Conservation (phyloP, 2,329 filamentous ascomycete species). For the Dactylonectria estremocensis region DNA sequence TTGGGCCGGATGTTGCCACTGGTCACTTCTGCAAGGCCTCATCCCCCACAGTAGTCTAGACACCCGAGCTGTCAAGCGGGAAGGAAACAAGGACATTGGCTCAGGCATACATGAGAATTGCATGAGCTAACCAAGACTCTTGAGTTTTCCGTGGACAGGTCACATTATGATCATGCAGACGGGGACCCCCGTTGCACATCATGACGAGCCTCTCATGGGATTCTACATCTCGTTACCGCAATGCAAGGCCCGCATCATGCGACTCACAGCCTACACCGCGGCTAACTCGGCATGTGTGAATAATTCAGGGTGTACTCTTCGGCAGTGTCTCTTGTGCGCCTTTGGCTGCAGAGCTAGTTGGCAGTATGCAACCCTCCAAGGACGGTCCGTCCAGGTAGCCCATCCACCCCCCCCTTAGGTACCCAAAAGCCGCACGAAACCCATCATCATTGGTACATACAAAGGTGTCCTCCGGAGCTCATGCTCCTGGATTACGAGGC, state of each 20-base stretch:
- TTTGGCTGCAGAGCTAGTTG: not conserved
- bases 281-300: not conserved
- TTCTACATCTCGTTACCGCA: not conserved
- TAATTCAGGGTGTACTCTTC: not conserved
- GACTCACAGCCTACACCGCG: not conserved
- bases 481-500: conserved; percentile 22
- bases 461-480: conserved; percentile 13
- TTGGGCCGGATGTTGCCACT: not conserved
- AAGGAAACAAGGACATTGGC: not conserved
- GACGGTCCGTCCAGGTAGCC: not conserved
- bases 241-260: not conserved
- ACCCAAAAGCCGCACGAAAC: not conserved
- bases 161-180: not conserved
- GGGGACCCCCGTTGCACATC: not conserved
- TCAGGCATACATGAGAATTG: not conserved
- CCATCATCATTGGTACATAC: conserved; percentile 2
- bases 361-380: not conserved
- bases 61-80: not conserved
- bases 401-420: conserved; percentile 4
- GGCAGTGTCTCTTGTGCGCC: not conserved
- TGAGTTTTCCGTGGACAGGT: not conserved
- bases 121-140: not conserved
- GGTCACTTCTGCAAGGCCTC: not conserved
- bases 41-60: too few relatives aligned
- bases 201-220: not conserved